These are phyloP conservation scores for Salix viminalis DNA, from an alignment of 345 rosid species.

Conservation along the genomic window DNA sequence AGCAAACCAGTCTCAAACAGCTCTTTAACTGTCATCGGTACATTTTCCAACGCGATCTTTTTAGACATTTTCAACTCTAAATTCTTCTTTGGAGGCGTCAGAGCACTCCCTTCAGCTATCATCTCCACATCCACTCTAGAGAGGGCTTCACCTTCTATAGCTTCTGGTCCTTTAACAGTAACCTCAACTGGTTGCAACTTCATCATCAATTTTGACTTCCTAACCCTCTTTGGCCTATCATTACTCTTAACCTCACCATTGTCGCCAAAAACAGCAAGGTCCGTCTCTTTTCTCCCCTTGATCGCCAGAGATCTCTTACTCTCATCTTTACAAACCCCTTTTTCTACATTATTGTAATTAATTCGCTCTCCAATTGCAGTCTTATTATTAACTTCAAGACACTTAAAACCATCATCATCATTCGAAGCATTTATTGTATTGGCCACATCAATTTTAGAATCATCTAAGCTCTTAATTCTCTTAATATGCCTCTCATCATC, in stretches of 20 bases:
- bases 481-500: slow-evolving; percentile 17
- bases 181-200: slow-evolving; percentile 30
- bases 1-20: slow-evolving; percentile 91
- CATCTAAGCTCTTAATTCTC: slow-evolving; percentile 12
- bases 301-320: slow-evolving; percentile 14
- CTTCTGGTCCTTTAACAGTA: slow-evolving; percentile 34
- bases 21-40: slow-evolving; percentile 81
- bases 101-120: slow-evolving; percentile 48
- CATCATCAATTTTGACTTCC: slow-evolving; percentile 28
- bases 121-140: slow-evolving; percentile 42
- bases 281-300: background rate
- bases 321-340: slow-evolving; percentile 15
- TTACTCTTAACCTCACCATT: slow-evolving; percentile 12
- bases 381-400: slow-evolving; percentile 7
- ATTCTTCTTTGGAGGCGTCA: slow-evolving; percentile 41
- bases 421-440: slow-evolving; percentile 8
- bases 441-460: slow-evolving; percentile 11
- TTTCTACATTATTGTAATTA: slow-evolving; percentile 13
- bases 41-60: slow-evolving; percentile 42
- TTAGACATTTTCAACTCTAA: slow-evolving; percentile 55
- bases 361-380: slow-evolving; percentile 9
- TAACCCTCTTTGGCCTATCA: slow-evolving; percentile 29
- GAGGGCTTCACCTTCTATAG: slow-evolving; percentile 26
- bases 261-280: slow-evolving; percentile 3
- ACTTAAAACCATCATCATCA: slow-evolving; percentile 13